Evolutionary conservation across 2,329 filamentous ascomycete genomes (phyloP).

Genomic region (Herpotrichia juniperi): DNA sequence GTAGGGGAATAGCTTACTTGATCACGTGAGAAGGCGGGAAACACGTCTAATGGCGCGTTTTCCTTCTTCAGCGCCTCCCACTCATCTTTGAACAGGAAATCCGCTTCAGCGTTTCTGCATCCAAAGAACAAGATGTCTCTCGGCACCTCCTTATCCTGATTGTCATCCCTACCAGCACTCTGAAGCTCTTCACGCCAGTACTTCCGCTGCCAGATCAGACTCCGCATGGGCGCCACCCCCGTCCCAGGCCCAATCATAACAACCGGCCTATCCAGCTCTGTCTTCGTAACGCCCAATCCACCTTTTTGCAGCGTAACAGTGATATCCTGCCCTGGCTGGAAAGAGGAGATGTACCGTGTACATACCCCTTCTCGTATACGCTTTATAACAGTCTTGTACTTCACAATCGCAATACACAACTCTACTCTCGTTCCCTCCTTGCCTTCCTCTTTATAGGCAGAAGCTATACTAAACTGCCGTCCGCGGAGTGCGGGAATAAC

Average conservation of each 20-base stretch:
- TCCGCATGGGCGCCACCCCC: slow-evolving; percentile 82
- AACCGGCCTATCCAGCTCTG: slow-evolving; percentile 62
- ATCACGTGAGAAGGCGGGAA: slow-evolving; percentile 74
- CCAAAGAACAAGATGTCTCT: slow-evolving; percentile 76
- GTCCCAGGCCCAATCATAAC: slow-evolving; percentile 86
- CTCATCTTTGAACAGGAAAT: slow-evolving; percentile 83
- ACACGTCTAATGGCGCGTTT: slow-evolving; percentile 57
- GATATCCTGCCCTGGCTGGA: slow-evolving; percentile 65
- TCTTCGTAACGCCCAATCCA: slow-evolving; percentile 48
- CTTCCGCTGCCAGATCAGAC: slow-evolving; percentile 76
- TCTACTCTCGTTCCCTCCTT: slow-evolving; percentile 62
- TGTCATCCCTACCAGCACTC: slow-evolving; percentile 1
- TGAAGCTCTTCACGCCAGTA: slow-evolving; percentile 41
- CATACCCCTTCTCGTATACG: slow-evolving; percentile 86
- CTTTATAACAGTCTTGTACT: slow-evolving; percentile 87
- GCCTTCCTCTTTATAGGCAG: slow-evolving; percentile 58
- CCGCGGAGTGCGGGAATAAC: slow-evolving; percentile 83
- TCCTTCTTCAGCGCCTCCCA: slow-evolving; percentile 62
- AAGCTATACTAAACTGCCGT: slow-evolving; percentile 93
- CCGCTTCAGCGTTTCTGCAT: slow-evolving; percentile 73
- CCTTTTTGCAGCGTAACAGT: slow-evolving; percentile 64
- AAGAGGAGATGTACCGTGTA: slow-evolving; percentile 78
- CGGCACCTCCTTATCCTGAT: too few relatives aligned
- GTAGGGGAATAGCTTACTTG: slow-evolving; percentile 47
- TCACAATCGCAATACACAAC: slow-evolving; percentile 84